Conservation (phyloP, 2,329 filamentous ascomycete genomes). For the Furcasterigmium furcatum region DNA sequence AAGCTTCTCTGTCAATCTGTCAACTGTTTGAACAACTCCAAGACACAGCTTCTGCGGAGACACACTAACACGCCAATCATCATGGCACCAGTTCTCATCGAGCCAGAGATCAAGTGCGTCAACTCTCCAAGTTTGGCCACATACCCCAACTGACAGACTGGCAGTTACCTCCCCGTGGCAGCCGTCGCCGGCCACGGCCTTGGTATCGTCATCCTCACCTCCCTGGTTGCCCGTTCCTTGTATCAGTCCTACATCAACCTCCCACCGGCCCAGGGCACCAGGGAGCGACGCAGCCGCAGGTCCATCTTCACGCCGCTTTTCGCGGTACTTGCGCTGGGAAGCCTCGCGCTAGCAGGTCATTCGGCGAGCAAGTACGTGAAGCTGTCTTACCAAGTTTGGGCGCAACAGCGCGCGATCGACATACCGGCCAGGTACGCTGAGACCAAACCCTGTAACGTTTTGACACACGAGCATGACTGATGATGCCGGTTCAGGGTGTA, state of each 20-base stretch:
- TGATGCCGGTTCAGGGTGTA: conserved; percentile 15
- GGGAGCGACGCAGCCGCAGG: conserved; percentile 23
- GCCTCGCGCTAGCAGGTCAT: conserved; percentile 38
- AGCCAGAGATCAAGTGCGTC: conserved; percentile 16
- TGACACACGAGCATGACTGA: no score
- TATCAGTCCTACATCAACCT: conserved; percentile 19
- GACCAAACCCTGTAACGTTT: neutral
- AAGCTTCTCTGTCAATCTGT: no score
- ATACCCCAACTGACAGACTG: conserved; percentile 8
- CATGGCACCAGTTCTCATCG: conserved; percentile 20
- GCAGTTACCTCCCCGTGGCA: conserved; percentile 11
- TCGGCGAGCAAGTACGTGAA: conserved; percentile 38
- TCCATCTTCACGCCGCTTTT: conserved; percentile 30
- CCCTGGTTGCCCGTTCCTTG: conserved; percentile 17
- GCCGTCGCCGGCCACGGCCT: conserved; percentile 15
- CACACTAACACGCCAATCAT: neutral
- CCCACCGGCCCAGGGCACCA: conserved; percentile 29
- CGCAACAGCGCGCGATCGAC: conserved; percentile 31
- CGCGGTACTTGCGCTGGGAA: conserved; percentile 38
- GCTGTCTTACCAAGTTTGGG: conserved; percentile 48
- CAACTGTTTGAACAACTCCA: no score
- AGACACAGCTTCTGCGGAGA: no score
- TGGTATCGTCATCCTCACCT: conserved; percentile 11
- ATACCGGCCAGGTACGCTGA: conserved; percentile 30
- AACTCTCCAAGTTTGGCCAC: conserved; percentile 1